Evolutionary conservation across 768 basidiomycete genomes (phyloP), one percentile per base, ranked within the genome.

Genomic region (Lyophyllum atratum): DNA sequence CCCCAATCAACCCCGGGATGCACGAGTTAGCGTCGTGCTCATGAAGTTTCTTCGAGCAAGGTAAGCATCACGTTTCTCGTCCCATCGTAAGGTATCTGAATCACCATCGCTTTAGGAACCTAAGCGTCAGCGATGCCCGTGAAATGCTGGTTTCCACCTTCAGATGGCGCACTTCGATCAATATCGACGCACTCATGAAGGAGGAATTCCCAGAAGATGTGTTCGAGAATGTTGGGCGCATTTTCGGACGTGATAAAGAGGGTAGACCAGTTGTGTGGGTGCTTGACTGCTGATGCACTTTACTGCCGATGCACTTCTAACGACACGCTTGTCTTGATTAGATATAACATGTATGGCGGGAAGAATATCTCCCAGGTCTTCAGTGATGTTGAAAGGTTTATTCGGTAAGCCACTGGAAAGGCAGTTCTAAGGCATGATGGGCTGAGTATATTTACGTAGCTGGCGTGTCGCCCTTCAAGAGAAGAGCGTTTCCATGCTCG

Each of bases 381-480:
- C 64, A 82, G 85, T 25, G 90, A 94, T 65, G 80, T 89, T 17
- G 78, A 85, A 50, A 80, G 85, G 34, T 93, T 94, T 71, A 77
- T 93, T 63, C 79, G 89, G 90, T 89, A 66, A 40, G 71, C 54
- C 28, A 11, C n/a, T 7, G 25, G 7, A 24, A 17, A 12, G 28
- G 31, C 19, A 44, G 43, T 47, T 7, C 5, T 4, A 45, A n/a
- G 15, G 14, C 31, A 11, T n/a, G 33, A 28, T n/a, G 17, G 4
- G 31, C 47, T 39, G 47, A 49, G 42, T n/a, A 40, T 39, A 24
- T 62, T 50, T 59, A 59, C 44, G 14, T 54, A 90, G 89, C 48
- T 93, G 92, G 92, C 85, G 91, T 40, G 82, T 93, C 45, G 82
- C 83, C 26, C 78, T 92, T 49, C 90, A 92, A 82, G 92, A 93